phyloP scores from a whole-genome alignment of 495 filamentous ascomycete species.

The Aspergillus avenaceus region DNA sequence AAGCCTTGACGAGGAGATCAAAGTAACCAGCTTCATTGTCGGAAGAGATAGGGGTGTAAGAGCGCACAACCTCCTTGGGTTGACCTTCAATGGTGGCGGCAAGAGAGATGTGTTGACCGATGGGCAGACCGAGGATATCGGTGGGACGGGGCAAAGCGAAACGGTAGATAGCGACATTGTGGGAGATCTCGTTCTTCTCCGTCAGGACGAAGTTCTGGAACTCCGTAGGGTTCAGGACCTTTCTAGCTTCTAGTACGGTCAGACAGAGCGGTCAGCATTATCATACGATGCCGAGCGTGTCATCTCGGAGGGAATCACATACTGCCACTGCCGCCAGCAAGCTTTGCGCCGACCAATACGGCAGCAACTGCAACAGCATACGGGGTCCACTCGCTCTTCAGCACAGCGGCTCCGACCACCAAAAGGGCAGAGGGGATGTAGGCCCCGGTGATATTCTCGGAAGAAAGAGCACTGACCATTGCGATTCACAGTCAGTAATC shows the following conservation, averaged over 20 bases:
- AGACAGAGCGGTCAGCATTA: conserved; percentile 11
- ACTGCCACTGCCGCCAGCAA: conserved; percentile 37
- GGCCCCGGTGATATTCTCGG: conserved; percentile 64
- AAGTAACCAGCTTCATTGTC: conserved; percentile 92
- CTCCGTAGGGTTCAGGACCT: conserved; percentile 77
- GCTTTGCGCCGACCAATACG: conserved; percentile 59
- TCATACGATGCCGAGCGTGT: conserved; percentile 6
- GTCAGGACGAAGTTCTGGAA: conserved; percentile 89
- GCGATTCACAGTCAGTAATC: conserved; percentile 12
- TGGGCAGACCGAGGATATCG: conserved; percentile 89
- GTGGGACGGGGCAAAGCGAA: conserved; percentile 73
- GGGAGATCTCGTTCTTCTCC: conserved; percentile 88
- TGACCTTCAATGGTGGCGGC: conserved; percentile 72
- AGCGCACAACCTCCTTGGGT: conserved; percentile 85
- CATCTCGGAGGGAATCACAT: conserved; percentile 9
- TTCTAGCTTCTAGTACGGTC: conserved; percentile 56
- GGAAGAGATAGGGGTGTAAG: conserved; percentile 93
- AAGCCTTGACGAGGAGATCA: conserved; percentile 95
- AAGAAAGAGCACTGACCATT: conserved; percentile 35
- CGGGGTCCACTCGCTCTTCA: conserved; percentile 73
- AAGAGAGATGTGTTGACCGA: conserved; percentile 97
- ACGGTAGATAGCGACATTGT: conserved; percentile 98
- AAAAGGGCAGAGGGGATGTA: conserved; percentile 84
- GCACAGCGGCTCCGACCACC: conserved; percentile 66
- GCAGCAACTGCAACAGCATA: conserved; percentile 64